These are phyloP conservation scores for Naganishia onofrii DNA, from an alignment of 768 basidiomycete species.

Conservation along the genomic window DNA sequence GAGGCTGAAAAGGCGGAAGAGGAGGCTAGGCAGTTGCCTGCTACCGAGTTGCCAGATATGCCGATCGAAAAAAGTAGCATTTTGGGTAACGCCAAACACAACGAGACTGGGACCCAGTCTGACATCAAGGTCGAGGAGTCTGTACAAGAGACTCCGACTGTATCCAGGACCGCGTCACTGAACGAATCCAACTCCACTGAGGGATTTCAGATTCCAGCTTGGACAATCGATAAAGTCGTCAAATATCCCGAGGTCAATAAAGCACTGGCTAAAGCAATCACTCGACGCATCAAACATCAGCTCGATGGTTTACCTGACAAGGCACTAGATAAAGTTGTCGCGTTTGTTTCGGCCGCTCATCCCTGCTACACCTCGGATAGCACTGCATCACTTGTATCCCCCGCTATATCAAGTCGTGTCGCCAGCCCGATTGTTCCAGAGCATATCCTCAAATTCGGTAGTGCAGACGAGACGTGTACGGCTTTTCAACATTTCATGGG, in stretches of 20 bases:
- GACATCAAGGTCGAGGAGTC: not conserved
- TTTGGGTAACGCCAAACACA: no score
- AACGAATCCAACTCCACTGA: constrained; percentile 47
- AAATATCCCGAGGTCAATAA: constrained; percentile 47
- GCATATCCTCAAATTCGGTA: constrained; percentile 40
- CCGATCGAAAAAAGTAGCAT: no score
- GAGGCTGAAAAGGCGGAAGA: constrained; percentile 14
- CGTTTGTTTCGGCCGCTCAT: constrained; percentile 37
- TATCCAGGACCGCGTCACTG: not conserved
- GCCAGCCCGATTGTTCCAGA: not conserved
- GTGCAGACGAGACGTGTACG: constrained; percentile 54
- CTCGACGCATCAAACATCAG: constrained; percentile 40
- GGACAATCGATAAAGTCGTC: constrained; percentile 46
- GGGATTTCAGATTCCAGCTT: constrained; percentile 46
- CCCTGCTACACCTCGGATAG: constrained; percentile 13
- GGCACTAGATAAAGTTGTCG: constrained; percentile 41
- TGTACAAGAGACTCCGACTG: not conserved
- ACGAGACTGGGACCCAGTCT: not conserved
- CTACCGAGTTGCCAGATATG: not conserved
- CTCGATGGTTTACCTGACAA: constrained; percentile 46
- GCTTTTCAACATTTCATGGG: constrained; percentile 71
- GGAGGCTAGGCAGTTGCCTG: not conserved
- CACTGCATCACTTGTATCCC: constrained; percentile 12
- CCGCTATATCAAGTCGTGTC: not conserved
- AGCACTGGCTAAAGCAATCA: constrained; percentile 43